Percentiles rank a stretch among this genome's conserved stretches.
phyloP scores from a whole-genome alignment of 2,329 filamentous ascomycete species.

The Pseudodiploospora longispora region DNA sequence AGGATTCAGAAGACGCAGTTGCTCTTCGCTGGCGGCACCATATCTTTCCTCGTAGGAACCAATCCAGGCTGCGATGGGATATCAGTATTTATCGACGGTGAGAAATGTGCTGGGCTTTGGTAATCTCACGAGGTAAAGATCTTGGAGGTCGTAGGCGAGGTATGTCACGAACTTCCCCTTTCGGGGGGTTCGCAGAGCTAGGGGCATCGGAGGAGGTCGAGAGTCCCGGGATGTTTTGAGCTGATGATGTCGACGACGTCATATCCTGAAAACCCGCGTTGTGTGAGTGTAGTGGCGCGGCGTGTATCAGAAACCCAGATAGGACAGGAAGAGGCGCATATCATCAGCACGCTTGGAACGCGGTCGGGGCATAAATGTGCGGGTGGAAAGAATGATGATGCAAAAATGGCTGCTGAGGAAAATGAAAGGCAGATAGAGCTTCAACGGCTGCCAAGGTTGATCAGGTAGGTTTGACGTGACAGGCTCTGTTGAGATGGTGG shows the following conservation, averaged over 20 bases:
- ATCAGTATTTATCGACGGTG: conserved; percentile 1
- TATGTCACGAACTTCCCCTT: conserved; percentile 9
- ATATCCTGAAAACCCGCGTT: conserved; percentile 1
- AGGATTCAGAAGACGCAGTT: conserved; percentile 29
- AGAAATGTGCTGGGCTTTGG: background rate
- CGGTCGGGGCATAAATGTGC: no score
- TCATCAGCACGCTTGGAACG: background rate
- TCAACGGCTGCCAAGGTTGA: no score
- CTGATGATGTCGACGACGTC: conserved; percentile 8
- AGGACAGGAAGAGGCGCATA: background rate
- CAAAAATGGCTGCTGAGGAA: no score
- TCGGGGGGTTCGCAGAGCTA: conserved; percentile 7
- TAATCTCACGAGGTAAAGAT: conserved; percentile 21
- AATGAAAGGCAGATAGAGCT: no score
- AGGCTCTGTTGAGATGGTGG: background rate
- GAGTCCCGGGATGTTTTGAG: conserved; percentile 7
- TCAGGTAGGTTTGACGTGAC: no score
- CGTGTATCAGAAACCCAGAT: conserved; percentile 1
- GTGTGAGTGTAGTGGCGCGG: background rate
- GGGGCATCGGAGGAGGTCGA: conserved; percentile 9
- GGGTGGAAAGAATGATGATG: no score
- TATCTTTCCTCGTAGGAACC: conserved; percentile 37
- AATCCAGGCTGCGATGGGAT: conserved; percentile 36
- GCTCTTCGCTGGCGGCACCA: conserved; percentile 29
- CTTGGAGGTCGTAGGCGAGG: conserved; percentile 18